Evolutionary conservation across 2,329 filamentous ascomycete species (phyloP).

Genomic region (Fusarium sp.): DNA sequence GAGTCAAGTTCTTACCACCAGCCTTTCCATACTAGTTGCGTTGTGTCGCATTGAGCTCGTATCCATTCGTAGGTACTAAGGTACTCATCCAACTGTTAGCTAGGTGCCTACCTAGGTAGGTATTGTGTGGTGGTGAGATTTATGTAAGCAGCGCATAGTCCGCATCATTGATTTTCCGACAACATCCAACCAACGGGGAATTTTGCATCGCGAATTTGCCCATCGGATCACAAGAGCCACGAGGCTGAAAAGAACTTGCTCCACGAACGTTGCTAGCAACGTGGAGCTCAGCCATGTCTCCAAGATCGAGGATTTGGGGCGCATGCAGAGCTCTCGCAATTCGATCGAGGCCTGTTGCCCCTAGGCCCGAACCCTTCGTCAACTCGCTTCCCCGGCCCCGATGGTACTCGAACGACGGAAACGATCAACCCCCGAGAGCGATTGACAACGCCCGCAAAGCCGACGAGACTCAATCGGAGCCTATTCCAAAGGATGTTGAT

Average conservation of each 20-base stretch:
- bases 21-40: not conserved
- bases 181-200: slow-evolving; percentile 34
- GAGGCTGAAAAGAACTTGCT: slow-evolving; percentile 43
- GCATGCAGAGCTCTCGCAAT: slow-evolving; percentile 54
- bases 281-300: slow-evolving; percentile 54
- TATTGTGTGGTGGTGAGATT: slow-evolving; percentile 4
- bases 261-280: slow-evolving; percentile 48
- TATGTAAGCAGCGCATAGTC: slow-evolving; percentile 37
- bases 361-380: slow-evolving; percentile 43
- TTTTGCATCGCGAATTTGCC: slow-evolving; percentile 48
- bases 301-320: slow-evolving; percentile 54
- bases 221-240: slow-evolving; percentile 43
- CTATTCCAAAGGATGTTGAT: slow-evolving; percentile 8
- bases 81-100: too few species aligned
- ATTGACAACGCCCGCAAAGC: slow-evolving; percentile 35
- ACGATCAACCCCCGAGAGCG: slow-evolving; percentile 44
- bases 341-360: slow-evolving; percentile 48
- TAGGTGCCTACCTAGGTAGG: too few species aligned
- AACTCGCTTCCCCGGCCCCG: slow-evolving; percentile 41
- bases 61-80: not conserved
- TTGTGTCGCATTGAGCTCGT: too few species aligned
- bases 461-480: slow-evolving; percentile 24
- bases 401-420: slow-evolving; percentile 55
- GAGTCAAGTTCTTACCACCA: not conserved
- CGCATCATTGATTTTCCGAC: slow-evolving; percentile 45